phyloP scores from a whole-genome alignment of 2,329 filamentous ascomycete species.

The Xylariaceae sp. region DNA sequence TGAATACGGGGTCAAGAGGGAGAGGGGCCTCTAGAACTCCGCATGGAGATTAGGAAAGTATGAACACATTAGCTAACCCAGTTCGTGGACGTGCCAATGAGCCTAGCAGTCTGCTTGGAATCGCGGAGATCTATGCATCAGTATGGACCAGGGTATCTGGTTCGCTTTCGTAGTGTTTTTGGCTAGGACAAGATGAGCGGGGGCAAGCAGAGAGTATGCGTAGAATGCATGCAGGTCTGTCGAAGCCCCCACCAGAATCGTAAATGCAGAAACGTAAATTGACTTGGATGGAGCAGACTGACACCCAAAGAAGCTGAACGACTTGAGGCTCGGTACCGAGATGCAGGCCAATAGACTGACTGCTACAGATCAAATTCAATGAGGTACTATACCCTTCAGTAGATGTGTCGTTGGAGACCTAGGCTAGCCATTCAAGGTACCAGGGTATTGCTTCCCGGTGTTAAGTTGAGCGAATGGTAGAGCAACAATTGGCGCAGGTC shows the following conservation, averaged over 20 bases:
- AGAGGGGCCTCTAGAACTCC: too few relatives aligned
- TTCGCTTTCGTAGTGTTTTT: too few relatives aligned
- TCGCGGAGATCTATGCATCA: slow-evolving; percentile 15
- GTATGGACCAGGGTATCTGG: slow-evolving; percentile 13
- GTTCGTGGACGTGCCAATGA: too few relatives aligned
- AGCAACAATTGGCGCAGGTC: too few relatives aligned
- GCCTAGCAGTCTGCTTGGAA: not conserved
- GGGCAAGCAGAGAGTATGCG: slow-evolving; percentile 1
- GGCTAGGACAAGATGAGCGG: not conserved
- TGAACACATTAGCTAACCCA: too few relatives aligned
- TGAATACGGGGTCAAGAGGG: too few relatives aligned
- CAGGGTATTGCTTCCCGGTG: too few relatives aligned
- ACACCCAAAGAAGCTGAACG: slow-evolving; percentile 14
- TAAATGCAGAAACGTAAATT: not conserved
- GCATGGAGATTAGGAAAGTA: too few relatives aligned
- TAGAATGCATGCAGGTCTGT: slow-evolving; percentile 14
- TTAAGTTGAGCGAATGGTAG: too few relatives aligned
- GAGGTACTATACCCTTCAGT: not conserved
- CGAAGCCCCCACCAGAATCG: slow-evolving; percentile 9
- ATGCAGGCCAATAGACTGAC: slow-evolving; percentile 15
- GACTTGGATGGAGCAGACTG: slow-evolving; percentile 16
- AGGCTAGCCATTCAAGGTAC: too few relatives aligned
- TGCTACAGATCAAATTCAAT: not conserved
- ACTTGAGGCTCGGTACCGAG: slow-evolving; percentile 28
- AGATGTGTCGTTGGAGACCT: too few relatives aligned